These are phyloP conservation scores for Tricholoma terreum DNA, from an alignment of 768 basidiomycete genomes.

Conservation along the genomic window DNA sequence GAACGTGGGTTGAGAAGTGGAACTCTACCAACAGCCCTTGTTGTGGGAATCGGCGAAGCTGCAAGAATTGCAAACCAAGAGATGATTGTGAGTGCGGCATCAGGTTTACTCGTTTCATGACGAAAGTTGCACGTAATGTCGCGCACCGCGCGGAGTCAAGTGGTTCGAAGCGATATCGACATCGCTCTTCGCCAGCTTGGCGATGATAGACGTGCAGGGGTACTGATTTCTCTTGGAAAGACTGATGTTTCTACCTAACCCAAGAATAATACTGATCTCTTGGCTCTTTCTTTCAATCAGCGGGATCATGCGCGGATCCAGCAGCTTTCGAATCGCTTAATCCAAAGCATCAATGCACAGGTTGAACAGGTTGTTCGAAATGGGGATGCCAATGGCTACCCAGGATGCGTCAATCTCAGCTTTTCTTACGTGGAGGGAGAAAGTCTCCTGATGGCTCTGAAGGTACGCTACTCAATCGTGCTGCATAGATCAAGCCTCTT, in stretches of 20 bases:
- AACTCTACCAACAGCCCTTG: slow-evolving; percentile 85
- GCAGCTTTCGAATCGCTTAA: slow-evolving; percentile 74
- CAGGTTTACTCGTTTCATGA: slow-evolving; percentile 29
- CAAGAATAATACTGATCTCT: slow-evolving; percentile 15
- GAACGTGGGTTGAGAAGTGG: slow-evolving; percentile 94
- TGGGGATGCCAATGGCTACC: slow-evolving; percentile 88
- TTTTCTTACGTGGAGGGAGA: slow-evolving; percentile 98
- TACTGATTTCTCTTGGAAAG: slow-evolving; percentile 54
- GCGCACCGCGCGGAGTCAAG: slow-evolving; percentile 39
- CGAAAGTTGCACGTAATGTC: slow-evolving; percentile 42
- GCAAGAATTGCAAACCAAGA: slow-evolving; percentile 88
- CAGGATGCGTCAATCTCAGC: slow-evolving; percentile 93
- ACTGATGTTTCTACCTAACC: neutral
- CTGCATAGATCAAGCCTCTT: slow-evolving; percentile 4
- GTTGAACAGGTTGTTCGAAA: slow-evolving; percentile 93
- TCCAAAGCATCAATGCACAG: slow-evolving; percentile 74
- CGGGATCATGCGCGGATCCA: slow-evolving; percentile 76
- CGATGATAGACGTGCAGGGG: slow-evolving; percentile 87
- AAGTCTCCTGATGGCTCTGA: slow-evolving; percentile 95
- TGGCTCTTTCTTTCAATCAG: slow-evolving; percentile 36
- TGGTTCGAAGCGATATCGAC: slow-evolving; percentile 29
- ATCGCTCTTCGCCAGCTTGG: slow-evolving; percentile 42
- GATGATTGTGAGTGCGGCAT: slow-evolving; percentile 74
- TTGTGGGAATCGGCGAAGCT: slow-evolving; percentile 93
- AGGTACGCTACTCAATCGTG: slow-evolving; percentile 46